Evolutionary conservation across 2,329 filamentous ascomycete genomes (phyloP).

Genomic region (Diaporthe citrichinensis): DNA sequence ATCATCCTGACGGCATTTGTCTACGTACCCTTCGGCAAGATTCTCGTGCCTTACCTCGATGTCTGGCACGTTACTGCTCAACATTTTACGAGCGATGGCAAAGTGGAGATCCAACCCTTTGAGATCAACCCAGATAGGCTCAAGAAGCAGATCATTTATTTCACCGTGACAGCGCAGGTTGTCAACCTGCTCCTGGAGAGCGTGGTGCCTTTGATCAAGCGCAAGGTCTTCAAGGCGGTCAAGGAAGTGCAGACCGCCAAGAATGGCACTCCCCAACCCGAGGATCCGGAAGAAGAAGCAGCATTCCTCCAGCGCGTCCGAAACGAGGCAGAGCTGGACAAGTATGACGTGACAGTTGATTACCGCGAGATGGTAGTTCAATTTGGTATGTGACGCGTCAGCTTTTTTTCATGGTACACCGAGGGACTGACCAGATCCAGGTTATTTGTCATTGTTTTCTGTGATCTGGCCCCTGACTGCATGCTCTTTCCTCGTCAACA

Average conservation of each 20-base stretch:
- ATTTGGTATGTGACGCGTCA: conserved; percentile 64
- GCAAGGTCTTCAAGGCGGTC: conserved; percentile 82
- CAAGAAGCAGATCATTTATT: conserved; percentile 94
- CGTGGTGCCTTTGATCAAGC: conserved; percentile 87
- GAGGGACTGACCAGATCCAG: conserved; percentile 55
- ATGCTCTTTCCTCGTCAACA: conserved; percentile 91
- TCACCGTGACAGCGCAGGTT: conserved; percentile 93
- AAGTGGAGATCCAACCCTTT: conserved; percentile 77
- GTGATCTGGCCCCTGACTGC: conserved; percentile 96
- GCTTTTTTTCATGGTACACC: not conserved
- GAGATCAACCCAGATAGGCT: conserved; percentile 86
- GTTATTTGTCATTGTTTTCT: conserved; percentile 92
- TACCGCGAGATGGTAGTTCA: conserved; percentile 95
- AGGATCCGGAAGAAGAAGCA: conserved; percentile 83
- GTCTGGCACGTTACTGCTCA: conserved; percentile 83
- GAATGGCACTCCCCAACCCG: conserved; percentile 59
- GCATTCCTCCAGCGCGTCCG: conserved; percentile 86
- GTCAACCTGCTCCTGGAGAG: conserved; percentile 90
- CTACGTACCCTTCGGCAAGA: conserved; percentile 90
- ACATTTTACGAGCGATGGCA: conserved; percentile 81
- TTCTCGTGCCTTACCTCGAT: conserved; percentile 88
- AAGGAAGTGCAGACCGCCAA: conserved; percentile 78
- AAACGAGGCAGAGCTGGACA: conserved; percentile 83
- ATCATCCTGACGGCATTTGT: conserved; percentile 95
- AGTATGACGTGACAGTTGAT: conserved; percentile 91